Conservation (phyloP, 495 filamentous ascomycete species). For the Penicillium samsonianum region DNA sequence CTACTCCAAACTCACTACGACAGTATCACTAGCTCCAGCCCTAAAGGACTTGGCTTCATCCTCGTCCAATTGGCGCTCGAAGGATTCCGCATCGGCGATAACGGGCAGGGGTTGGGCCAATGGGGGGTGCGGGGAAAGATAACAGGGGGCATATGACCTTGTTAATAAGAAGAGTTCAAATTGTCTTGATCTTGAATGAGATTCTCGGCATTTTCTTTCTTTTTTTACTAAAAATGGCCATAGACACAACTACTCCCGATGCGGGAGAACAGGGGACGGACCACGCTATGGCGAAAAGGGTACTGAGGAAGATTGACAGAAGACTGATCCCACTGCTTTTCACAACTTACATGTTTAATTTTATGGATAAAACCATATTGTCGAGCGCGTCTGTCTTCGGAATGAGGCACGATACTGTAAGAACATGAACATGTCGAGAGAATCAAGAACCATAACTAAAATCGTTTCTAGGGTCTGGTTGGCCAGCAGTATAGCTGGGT, state of each 20-base stretch:
- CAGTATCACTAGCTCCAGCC: not conserved
- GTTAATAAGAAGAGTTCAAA: conserved; percentile 1
- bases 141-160: conserved; percentile 7
- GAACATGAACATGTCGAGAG: not conserved
- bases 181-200: not conserved
- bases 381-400: conserved; percentile 57
- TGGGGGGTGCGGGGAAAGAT: conserved; percentile 21
- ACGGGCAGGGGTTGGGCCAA: conserved; percentile 12
- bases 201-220: not conserved
- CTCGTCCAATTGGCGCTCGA: not conserved
- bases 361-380: conserved; percentile 57
- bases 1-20: not conserved
- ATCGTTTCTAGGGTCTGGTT: conserved; percentile 37
- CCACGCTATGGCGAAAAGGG: conserved; percentile 15
- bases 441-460: conserved; percentile 18
- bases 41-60: conserved; percentile 4
- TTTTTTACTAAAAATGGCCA: not conserved
- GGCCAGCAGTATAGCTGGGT: conserved; percentile 63
- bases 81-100: conserved; percentile 12
- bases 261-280: conserved; percentile 17
- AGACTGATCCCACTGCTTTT: conserved; percentile 47
- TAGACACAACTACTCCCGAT: conserved; percentile 15
- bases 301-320: conserved; percentile 51
- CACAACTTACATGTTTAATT: conserved; percentile 44
- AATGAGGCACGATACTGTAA: conserved; percentile 41